A percentile compares a stretch with the other conserved stretches of the same genome.
phyloP scores from a whole-genome alignment of 2,329 filamentous ascomycete genomes.

The Emericellopsis cladophorae region DNA sequence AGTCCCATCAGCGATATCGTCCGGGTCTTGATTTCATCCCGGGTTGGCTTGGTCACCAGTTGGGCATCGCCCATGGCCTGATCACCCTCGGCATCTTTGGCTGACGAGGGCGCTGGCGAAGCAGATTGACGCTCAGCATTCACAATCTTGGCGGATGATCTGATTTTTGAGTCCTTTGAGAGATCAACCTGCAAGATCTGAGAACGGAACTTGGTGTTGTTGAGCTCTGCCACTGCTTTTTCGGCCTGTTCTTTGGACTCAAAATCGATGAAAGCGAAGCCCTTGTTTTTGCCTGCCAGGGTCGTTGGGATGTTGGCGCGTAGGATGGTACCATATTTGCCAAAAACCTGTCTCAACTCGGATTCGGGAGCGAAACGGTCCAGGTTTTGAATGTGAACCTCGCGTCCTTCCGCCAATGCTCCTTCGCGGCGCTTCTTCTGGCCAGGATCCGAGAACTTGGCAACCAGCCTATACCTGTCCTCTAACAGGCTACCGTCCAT shows the following conservation, averaged over 20 bases:
- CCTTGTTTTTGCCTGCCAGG: conserved; percentile 55
- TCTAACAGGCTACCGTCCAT: conserved; percentile 62
- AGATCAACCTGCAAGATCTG: conserved; percentile 56
- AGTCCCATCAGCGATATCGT: conserved; percentile 76
- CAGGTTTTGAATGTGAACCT: conserved; percentile 66
- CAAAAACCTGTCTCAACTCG: conserved; percentile 60
- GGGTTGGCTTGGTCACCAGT: conserved; percentile 20
- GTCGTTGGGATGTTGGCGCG: conserved; percentile 59
- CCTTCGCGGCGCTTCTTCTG: conserved; percentile 69
- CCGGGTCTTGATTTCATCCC: conserved; percentile 44
- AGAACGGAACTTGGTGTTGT: conserved; percentile 57
- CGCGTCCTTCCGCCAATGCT: conserved; percentile 73
- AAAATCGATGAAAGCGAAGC: conserved; percentile 73
- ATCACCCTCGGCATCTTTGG: conserved; percentile 20
- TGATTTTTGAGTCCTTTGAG: conserved; percentile 42
- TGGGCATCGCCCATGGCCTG: conserved; percentile 20
- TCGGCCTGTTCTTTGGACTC: conserved; percentile 56
- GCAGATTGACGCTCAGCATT: conserved; percentile 16
- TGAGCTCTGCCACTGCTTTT: conserved; percentile 51
- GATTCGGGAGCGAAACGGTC: conserved; percentile 48
- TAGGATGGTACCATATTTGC: conserved; percentile 63
- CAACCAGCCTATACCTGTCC: conserved; percentile 54
- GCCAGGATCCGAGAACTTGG: conserved; percentile 73
- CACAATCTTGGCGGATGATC: conserved; percentile 35
- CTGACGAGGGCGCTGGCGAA: conserved; percentile 19